Base-by-base conservation (phyloP, 2,329 filamentous ascomycete species). In the Pezicula rhizophila region DNA sequence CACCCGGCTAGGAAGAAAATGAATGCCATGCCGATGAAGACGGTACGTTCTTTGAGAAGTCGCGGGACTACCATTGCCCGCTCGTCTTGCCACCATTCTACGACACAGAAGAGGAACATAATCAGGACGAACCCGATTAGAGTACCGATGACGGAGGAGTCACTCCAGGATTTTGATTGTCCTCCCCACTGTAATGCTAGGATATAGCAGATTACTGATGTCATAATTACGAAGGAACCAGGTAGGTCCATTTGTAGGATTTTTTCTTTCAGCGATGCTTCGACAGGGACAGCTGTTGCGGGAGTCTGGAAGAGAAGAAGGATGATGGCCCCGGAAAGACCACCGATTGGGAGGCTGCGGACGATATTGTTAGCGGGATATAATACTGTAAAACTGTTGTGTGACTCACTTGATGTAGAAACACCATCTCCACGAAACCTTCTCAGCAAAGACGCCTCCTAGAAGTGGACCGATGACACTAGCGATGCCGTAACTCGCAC, bases 181-280 rank as follows among this genome's bases (percentile, higher is more conserved):
- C 74, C 74, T 44, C 71, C 74, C 60, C 70, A 76, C 56, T 76
- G 71, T 1, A 77, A 61, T 15, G 72, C 73, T 3, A 76, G 65
- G 44, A 77, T 64, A 53, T 70, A 68, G 55, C 64, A 61, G 59
- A 76, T 54, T 62, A 69, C 62, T 58, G 65, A 60, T 54, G 64
- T 64, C 69, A 78, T 71, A 39, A 78, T 60, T 33, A 76, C 56
- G 17, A 68, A 59, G 5, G 69, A 65, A 2, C 75, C 75, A 2
- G 70, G 50, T 4, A 71, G 64, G 52, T 78, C 76, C 64, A 78
- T 71, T 54, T 77, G 72, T 0, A 69, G 60, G 15, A 76, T 46
- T 61, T 76, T 75, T 55, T 76, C 70, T 5, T 60, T 57, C 5
- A 72, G 55, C 2, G 68, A 55, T 2, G 69, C 64, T 49, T 66